Evolutionary conservation across 2,329 filamentous ascomycete genomes (phyloP), one percentile per base, ranked within the genome.

Genomic region (Hymenoscyphus salicellus): DNA sequence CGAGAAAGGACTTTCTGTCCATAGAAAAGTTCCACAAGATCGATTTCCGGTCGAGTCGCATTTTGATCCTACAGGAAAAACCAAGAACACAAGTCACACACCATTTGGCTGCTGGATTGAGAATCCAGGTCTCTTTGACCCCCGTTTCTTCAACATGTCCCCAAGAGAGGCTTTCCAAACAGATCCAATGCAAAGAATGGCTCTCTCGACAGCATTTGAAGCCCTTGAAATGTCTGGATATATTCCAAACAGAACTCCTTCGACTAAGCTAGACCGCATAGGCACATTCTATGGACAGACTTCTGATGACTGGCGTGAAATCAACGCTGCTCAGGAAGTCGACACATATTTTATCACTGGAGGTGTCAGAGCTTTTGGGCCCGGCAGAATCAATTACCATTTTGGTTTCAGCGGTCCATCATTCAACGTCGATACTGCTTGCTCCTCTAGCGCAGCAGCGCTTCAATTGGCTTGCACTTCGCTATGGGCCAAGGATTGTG

Each of bases 61-160:
- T 72, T 85, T 83, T 66, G 89, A 93, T 71, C 84, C 87, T 8
- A 86, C 86, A 5, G 88, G 89, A 20, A 91, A 91, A 77, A 82
- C 80, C 43, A 87, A 88, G 75, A 93, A 92, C 79, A 92, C 89
- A 67, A 89, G 85, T 61, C 88, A 90, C 76, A 91, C 89, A 0
- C 88, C 87, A 1, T 91, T 87, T 70, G 90, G 89, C 23, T 91
- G 89, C 78, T 92, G 80, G 79, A 83, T 66, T 49, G 86, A 91
- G 66, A 84, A 92, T 67, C 89, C 90, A 0, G 89, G 89, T 62
- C 80, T 89, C 59, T 93, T 93, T 72, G 90, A 93, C 70, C 87
- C 89, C 26, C 82, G 87, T 0, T 93, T 93, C 78, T 93, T 93
- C 84, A 92, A 91, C 77, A 92, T 93, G 87, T 92, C 89, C 33